These are phyloP conservation scores for Cryphonectria parasitica DNA, from an alignment of 2,329 filamentous ascomycete species.

Conservation along the genomic window DNA sequence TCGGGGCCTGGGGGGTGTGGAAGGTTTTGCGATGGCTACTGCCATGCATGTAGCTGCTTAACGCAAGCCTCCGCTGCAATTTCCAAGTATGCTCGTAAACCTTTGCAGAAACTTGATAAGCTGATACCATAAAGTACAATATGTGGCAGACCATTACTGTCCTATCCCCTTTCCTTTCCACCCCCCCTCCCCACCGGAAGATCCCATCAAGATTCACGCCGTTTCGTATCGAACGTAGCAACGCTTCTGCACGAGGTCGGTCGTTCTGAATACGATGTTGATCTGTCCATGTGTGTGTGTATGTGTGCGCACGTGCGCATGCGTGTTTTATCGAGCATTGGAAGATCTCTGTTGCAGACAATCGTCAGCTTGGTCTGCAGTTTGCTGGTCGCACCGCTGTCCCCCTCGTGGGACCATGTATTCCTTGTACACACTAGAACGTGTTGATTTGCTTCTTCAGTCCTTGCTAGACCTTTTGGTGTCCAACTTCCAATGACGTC, in stretches of 20 bases:
- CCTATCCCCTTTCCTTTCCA: background rate
- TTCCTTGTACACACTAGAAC: background rate
- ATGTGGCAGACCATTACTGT: background rate
- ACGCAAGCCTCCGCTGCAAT: slow-evolving; percentile 18
- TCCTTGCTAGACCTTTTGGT: background rate
- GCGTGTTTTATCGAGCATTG: background rate
- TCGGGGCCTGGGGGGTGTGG: background rate
- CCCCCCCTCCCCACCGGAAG: background rate
- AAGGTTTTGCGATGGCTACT: background rate
- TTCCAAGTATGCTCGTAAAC: background rate
- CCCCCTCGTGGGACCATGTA: background rate
- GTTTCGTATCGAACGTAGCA: slow-evolving; percentile 26
- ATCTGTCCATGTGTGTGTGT: background rate
- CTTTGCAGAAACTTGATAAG: slow-evolving; percentile 9
- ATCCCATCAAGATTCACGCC: background rate
- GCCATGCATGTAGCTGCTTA: slow-evolving; percentile 21
- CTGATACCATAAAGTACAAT: slow-evolving; percentile 4
- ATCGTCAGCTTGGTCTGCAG: background rate
- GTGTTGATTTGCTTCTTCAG: background rate
- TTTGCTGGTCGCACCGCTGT: background rate
- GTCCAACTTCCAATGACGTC: slow-evolving; percentile 5
- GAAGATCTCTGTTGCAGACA: background rate
- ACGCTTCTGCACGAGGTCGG: slow-evolving; percentile 6
- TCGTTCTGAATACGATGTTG: slow-evolving; percentile 20
- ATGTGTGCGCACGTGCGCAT: background rate